Base-by-base conservation (phyloP, 345 rosid genomes). In the Arabidopsis arenosa region DNA sequence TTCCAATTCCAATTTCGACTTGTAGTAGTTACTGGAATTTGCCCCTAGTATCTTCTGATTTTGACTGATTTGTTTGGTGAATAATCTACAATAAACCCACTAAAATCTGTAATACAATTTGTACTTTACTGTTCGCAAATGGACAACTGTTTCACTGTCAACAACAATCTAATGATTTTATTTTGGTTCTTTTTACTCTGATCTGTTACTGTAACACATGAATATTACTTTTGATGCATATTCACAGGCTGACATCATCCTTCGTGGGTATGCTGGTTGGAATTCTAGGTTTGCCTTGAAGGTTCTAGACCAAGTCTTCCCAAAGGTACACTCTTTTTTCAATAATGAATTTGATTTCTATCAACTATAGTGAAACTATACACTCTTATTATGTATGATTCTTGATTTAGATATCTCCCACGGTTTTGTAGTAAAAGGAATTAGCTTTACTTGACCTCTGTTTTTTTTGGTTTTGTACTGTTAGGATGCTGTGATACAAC, bases 231-330 rank as follows among this genome's bases (percentile, higher is more conserved):
- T 28, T 5, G 60, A 28, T 77, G 61, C 30, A 14, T 28, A 28
- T 66, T 45, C 14, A 48, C 26, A 94, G 98, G 97, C 97, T 47
- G 98, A 92, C 74, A 75, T 94, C 30, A 2, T 90, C 13, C 43
- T 94, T 78, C 84, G 97, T 75, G 98, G 98, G 17, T 94, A 94
- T 64, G 68, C 83, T 5, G 97, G 93, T 40, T 94, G 97, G 97
- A 94, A 92, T 77, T 89, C 97, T 5, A 84, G 92, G 80, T 85
- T 78, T 28, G 98, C 91, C 7, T 13, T 94, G 30, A 74, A 89
- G 72, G 97, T 92, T 9, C 57, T 70, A 90, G 80, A 86, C 71
- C 85, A 79, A 74, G 86, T 92, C 28, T 94, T 94, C 63, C 97
- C 98, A 3, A 90, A 89, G 96, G 98, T 93, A 66, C 12, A 53